Evolutionary conservation across 345 rosid genomes (phyloP).

Genomic region (Hibiscus trionum): DNA sequence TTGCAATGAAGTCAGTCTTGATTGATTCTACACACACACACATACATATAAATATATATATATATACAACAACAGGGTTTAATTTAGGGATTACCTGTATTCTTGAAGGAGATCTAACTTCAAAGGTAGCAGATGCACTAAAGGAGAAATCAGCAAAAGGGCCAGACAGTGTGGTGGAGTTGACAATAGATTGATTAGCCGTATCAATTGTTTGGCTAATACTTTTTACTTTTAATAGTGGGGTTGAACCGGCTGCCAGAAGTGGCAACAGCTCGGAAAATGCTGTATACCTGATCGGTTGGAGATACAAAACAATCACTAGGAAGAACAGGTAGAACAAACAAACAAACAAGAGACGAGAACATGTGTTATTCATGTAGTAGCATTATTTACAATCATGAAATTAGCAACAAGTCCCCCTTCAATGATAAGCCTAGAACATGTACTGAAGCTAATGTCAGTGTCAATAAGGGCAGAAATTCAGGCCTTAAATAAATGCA

Average conservation of each 20-base stretch:
- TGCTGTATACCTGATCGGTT: constrained; percentile 66
- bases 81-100: constrained; percentile 50
- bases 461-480: neutral
- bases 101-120: constrained; percentile 75
- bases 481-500: neutral
- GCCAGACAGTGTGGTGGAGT: constrained; percentile 56
- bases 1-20: neutral
- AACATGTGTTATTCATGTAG: neutral
- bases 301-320: neutral
- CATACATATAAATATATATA: no score
- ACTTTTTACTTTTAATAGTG: constrained; percentile 64
- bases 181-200: constrained; percentile 45
- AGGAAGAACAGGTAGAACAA: neutral
- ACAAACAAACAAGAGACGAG: neutral
- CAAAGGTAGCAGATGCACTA: constrained; percentile 76
- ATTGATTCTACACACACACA: neutral
- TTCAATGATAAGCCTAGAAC: neutral
- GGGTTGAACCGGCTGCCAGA: constrained; percentile 62
- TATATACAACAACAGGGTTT: neutral
- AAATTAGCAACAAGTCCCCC: neutral
- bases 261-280: constrained; percentile 90
- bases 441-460: neutral
- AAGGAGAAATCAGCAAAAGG: constrained; percentile 83
- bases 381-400: neutral
- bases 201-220: constrained; percentile 62